phyloP scores from a whole-genome alignment of 148 eudicot genomes.

The Mesembryanthemum crystallinum region DNA sequence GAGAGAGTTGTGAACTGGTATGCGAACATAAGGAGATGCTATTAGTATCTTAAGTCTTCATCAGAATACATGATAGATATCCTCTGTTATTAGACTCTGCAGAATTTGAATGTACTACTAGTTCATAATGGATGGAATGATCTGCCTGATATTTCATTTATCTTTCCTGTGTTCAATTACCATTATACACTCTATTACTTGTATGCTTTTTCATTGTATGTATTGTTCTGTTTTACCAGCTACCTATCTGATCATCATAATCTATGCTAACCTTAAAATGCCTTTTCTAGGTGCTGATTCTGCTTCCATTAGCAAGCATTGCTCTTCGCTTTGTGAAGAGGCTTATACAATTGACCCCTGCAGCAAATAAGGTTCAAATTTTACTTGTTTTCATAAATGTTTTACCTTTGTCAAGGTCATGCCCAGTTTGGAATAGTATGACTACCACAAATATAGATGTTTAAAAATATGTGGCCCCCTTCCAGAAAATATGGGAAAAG shows the following conservation, averaged over 20 bases:
- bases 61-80: conserved; percentile 1
- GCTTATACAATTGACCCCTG: conserved; percentile 74
- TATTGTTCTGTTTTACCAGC: neutral
- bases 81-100: neutral
- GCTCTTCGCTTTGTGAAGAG: conserved; percentile 76
- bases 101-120: neutral
- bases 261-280: conserved; percentile 1
- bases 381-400: neutral
- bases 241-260: conserved; percentile 2
- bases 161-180: conserved; percentile 1
- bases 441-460: neutral
- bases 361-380: conserved; percentile 57
- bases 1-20: neutral
- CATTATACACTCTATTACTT: neutral
- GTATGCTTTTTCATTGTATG: neutral
- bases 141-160: neutral
- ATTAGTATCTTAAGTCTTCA: neutral
- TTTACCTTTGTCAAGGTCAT: neutral
- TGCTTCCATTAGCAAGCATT: conserved; percentile 81
- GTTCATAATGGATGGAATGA: neutral
- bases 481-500: neutral
- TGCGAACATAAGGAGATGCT: neutral
- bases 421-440: neutral
- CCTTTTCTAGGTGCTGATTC: conserved; percentile 62
- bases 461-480: neutral